Evolutionary conservation across 106 monocot species (phyloP).

Genomic region (Agapanthus africanus): DNA sequence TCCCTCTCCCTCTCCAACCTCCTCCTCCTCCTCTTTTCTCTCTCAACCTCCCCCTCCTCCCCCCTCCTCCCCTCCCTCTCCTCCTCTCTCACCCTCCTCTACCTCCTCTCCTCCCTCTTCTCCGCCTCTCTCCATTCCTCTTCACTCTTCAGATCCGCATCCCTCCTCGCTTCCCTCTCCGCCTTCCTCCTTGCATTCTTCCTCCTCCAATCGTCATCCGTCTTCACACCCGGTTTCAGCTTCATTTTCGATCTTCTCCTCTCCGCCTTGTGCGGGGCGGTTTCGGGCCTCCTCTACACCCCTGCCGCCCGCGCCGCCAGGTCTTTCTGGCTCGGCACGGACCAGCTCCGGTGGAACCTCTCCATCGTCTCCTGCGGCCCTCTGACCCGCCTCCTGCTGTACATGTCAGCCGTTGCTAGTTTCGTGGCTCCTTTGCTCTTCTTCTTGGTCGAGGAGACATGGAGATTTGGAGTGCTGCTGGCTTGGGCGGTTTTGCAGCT

Average conservation of each 20-base stretch:
- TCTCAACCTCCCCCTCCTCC: neutral
- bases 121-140: constrained; percentile 19
- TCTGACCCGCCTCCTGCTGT: constrained; percentile 22
- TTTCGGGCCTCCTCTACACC: constrained; percentile 33
- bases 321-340: constrained; percentile 83
- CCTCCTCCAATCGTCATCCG: neutral
- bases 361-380: constrained; percentile 48
- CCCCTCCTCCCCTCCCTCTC: constrained; percentile 11
- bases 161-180: neutral
- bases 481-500: constrained; percentile 38
- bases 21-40: constrained; percentile 12
- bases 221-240: neutral
- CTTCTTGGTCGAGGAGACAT: constrained; percentile 19
- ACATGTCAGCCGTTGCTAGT: constrained; percentile 21
- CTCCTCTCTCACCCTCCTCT: constrained; percentile 11
- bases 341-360: constrained; percentile 72
- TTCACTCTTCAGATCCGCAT: neutral
- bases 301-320: constrained; percentile 49
- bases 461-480: constrained; percentile 28
- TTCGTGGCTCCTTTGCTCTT: constrained; percentile 32
- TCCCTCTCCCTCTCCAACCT: constrained; percentile 22
- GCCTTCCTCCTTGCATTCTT: neutral
- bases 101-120: constrained; percentile 24
- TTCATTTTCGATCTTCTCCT: constrained; percentile 4
- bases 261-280: constrained; percentile 17